A percentile compares a stretch with the other conserved stretches of the same genome.
Evolutionary conservation across 2,329 filamentous ascomycete genomes (phyloP).

Genomic region (Scedosporium aurantiacum): DNA sequence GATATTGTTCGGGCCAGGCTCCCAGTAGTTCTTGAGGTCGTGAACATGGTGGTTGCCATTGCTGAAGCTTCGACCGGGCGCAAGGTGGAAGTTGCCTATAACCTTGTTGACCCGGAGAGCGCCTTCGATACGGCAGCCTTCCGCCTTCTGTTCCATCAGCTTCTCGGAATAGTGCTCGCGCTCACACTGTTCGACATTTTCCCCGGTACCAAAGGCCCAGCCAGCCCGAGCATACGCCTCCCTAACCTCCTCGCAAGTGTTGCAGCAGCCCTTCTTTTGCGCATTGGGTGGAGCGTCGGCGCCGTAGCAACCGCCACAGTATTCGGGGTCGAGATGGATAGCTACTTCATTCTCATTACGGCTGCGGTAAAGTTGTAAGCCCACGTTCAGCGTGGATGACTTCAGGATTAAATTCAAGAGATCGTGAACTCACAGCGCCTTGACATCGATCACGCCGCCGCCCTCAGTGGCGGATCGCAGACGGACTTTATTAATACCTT

Average conservation of each 20-base stretch:
- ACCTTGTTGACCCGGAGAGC: slow-evolving; percentile 95
- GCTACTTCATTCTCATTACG: slow-evolving; percentile 36
- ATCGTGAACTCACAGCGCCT: slow-evolving; percentile 45
- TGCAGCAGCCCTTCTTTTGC: slow-evolving; percentile 81
- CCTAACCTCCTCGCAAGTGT: slow-evolving; percentile 91
- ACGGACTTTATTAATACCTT: slow-evolving; percentile 86
- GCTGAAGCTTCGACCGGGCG: slow-evolving; percentile 90
- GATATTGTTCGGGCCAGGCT: slow-evolving; percentile 39
- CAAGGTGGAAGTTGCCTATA: slow-evolving; percentile 96
- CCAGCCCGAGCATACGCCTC: slow-evolving; percentile 82
- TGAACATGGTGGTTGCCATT: slow-evolving; percentile 96
- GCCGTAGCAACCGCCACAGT: slow-evolving; percentile 91
- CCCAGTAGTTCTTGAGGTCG: slow-evolving; percentile 91
- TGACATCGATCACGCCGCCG: slow-evolving; percentile 61
- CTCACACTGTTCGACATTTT: slow-evolving; percentile 88
- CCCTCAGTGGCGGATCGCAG: slow-evolving; percentile 63
- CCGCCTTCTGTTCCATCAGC: slow-evolving; percentile 74
- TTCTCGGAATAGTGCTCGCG: slow-evolving; percentile 88
- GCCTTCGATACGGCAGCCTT: slow-evolving; percentile 92
- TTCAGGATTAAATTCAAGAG: neutral
- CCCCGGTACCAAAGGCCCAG: slow-evolving; percentile 90
- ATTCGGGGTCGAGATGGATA: slow-evolving; percentile 74
- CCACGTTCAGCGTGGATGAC: too few species aligned
- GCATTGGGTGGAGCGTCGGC: slow-evolving; percentile 61
- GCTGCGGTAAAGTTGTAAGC: neutral